Evolutionary conservation across 192 early-diverging fungal species (phyloP).

Genomic region (Radiomyces spectabilis): DNA sequence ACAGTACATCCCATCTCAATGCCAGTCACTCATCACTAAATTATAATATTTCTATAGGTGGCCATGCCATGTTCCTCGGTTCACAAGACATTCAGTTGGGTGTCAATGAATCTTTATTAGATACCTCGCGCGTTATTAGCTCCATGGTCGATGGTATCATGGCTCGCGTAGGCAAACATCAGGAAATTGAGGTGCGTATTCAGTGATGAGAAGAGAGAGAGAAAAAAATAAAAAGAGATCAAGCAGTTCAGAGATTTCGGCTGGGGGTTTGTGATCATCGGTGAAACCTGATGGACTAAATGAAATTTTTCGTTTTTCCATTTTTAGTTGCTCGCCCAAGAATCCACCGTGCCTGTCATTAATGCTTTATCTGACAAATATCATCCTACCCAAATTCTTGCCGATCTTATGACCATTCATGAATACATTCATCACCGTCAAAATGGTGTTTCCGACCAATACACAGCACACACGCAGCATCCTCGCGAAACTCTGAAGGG

Average conservation of each 20-base stretch:
- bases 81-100: conserved; percentile 94
- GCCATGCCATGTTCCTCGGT: conserved; percentile 93
- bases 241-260: too few relatives aligned
- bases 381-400: conserved; percentile 96
- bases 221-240: background rate
- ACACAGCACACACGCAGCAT: conserved; percentile 39
- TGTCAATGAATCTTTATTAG: conserved; percentile 89
- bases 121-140: conserved; percentile 85
- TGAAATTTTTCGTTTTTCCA: background rate
- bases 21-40: too few relatives aligned
- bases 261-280: too few relatives aligned
- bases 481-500: conserved; percentile 53
- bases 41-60: conserved; percentile 53
- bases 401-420: conserved; percentile 93
- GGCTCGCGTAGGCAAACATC: conserved; percentile 85
- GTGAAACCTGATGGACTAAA: conserved; percentile 1
- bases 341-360: conserved; percentile 90
- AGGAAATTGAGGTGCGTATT: conserved; percentile 86
- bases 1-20: too few relatives aligned
- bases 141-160: conserved; percentile 96
- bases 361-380: conserved; percentile 93
- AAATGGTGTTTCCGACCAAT: conserved; percentile 16
- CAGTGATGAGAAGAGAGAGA: too few relatives aligned
- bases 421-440: conserved; percentile 51
- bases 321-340: conserved; percentile 64